Evolutionary conservation across 345 rosid species (phyloP).

Genomic region (Sisymbrium irio): DNA sequence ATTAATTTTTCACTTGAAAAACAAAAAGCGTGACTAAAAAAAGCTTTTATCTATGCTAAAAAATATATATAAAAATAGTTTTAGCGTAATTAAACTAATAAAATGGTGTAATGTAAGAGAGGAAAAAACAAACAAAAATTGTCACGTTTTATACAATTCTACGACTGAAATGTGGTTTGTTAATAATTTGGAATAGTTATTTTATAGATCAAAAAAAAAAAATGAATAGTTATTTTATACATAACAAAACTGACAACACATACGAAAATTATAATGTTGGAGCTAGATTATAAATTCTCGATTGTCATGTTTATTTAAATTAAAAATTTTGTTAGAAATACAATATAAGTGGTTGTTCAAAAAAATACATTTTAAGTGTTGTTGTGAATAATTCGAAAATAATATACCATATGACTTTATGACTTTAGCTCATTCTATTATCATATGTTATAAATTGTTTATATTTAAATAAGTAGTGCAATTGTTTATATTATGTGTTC

Average conservation of each 20-base stretch:
- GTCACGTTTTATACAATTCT: background rate
- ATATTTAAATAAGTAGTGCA: constrained; percentile 19
- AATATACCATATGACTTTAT: background rate
- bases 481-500: too few species aligned
- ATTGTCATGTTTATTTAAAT: background rate
- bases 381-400: background rate
- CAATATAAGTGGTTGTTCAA: too few species aligned
- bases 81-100: too few species aligned
- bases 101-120: too few species aligned
- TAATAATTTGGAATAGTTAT: background rate
- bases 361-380: too few species aligned
- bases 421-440: constrained; percentile 16
- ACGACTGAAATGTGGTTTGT: background rate
- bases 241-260: background rate
- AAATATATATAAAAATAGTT: too few species aligned
- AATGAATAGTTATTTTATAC: background rate
- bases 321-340: too few species aligned
- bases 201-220: too few species aligned
- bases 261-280: background rate
- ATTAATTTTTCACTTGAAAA: too few species aligned
- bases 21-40: too few species aligned
- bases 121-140: too few species aligned
- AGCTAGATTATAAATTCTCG: background rate
- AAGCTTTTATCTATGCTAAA: too few species aligned
- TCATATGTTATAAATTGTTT: background rate